Evolutionary conservation across 345 rosid genomes (phyloP).

Genomic region (Acer campestre): DNA sequence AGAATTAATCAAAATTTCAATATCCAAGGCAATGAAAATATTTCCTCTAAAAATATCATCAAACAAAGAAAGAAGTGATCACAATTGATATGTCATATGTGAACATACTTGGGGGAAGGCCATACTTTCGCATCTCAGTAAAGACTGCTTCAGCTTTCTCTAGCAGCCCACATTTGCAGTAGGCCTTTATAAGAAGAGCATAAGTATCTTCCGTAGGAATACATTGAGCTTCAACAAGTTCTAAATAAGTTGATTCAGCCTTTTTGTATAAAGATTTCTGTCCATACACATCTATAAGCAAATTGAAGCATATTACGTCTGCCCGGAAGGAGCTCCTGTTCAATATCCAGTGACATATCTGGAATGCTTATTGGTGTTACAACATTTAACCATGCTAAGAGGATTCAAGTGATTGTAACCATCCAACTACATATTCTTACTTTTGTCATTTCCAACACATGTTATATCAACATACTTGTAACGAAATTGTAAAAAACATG

Average conservation of each 20-base stretch:
- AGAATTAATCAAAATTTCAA: neutral
- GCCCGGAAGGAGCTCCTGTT: slow-evolving; percentile 77
- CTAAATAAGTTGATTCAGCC: slow-evolving; percentile 69
- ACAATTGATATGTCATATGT: neutral
- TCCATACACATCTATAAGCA: slow-evolving; percentile 91
- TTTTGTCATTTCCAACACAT: neutral
- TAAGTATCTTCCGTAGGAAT: slow-evolving; percentile 91
- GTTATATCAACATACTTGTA: too few relatives aligned
- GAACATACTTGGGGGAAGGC: slow-evolving; percentile 76
- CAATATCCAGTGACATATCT: slow-evolving; percentile 91
- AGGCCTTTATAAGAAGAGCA: slow-evolving; percentile 81
- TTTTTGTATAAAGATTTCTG: slow-evolving; percentile 60
- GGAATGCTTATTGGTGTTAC: slow-evolving; percentile 20
- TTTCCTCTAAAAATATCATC: too few relatives aligned
- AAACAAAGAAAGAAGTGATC: neutral
- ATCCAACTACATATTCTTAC: neutral
- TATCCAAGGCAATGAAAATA: neutral
- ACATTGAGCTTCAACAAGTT: slow-evolving; percentile 74
- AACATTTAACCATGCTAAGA: neutral
- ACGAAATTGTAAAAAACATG: neutral
- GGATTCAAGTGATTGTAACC: neutral
- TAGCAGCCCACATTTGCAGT: slow-evolving; percentile 57
- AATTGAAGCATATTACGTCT: slow-evolving; percentile 85
- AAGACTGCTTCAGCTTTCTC: slow-evolving; percentile 78
- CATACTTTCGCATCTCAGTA: slow-evolving; percentile 72